A percentile compares a stretch with the other conserved stretches of the same genome.
Evolutionary conservation across 179 eudicot species (phyloP).

Genomic region (Carnegiea gigantea): DNA sequence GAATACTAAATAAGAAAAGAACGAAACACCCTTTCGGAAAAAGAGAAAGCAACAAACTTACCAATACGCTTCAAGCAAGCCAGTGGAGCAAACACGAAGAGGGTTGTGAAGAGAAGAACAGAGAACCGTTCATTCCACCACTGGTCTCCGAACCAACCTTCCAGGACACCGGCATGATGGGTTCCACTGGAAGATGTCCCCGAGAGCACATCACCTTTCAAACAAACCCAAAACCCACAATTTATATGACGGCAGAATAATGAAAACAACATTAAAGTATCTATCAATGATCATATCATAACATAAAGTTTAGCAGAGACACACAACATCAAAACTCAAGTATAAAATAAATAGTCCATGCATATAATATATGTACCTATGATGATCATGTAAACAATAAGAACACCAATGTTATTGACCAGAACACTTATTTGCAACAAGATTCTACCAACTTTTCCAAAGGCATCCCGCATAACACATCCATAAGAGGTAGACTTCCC

Average conservation of each 20-base stretch:
- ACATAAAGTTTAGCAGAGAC: no score
- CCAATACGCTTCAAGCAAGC: slow-evolving; percentile 69
- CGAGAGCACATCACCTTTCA: slow-evolving; percentile 74
- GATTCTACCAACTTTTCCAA: slow-evolving; percentile 54
- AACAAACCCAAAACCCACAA: slow-evolving; percentile 4
- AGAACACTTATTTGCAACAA: slow-evolving; percentile 53
- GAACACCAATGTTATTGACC: slow-evolving; percentile 63
- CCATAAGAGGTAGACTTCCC: slow-evolving; percentile 59
- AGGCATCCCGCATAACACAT: slow-evolving; percentile 58
- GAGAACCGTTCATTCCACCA: slow-evolving; percentile 65
- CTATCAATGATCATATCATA: not conserved
- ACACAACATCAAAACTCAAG: not conserved
- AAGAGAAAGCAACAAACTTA: slow-evolving; percentile 18
- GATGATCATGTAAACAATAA: slow-evolving; percentile 78
- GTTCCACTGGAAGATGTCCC: slow-evolving; percentile 59
- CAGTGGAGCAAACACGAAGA: slow-evolving; percentile 66
- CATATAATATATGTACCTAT: slow-evolving; percentile 43
- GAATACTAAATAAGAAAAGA: not conserved
- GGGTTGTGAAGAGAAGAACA: slow-evolving; percentile 56
- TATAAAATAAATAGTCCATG: not conserved
- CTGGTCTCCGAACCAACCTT: slow-evolving; percentile 69
- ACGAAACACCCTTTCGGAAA: no score
- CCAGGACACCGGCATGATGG: slow-evolving; percentile 67
- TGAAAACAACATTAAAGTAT: not conserved
- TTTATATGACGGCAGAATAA: not conserved